These are phyloP conservation scores for Aphanoascus verrucosus DNA, from an alignment of 2,329 filamentous ascomycete genomes.

Conservation along the genomic window DNA sequence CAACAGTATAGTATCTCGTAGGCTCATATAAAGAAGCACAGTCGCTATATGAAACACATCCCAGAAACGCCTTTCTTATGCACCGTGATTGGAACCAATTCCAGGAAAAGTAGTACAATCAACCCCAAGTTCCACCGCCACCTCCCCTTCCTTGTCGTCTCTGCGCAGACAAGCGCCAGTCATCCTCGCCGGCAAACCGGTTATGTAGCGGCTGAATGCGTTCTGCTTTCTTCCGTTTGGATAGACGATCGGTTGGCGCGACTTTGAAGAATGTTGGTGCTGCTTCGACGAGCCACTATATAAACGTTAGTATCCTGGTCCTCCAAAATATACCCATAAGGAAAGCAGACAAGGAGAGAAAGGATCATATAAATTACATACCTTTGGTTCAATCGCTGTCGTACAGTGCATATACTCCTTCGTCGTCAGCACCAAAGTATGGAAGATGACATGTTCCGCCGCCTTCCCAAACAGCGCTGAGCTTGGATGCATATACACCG, in stretches of 20 bases:
- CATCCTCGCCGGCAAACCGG: conserved; percentile 81
- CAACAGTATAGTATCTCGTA: too few species aligned
- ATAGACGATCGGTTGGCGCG: conserved; percentile 72
- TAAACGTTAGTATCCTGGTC: conserved; percentile 10
- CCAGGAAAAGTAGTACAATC: background rate
- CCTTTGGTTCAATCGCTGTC: conserved; percentile 82
- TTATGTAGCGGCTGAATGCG: conserved; percentile 92
- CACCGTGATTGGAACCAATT: background rate
- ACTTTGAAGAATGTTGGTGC: conserved; percentile 99
- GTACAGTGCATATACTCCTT: conserved; percentile 98
- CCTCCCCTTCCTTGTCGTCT: conserved; percentile 72
- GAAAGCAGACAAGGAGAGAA: too few species aligned
- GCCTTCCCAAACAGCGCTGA: conserved; percentile 91
- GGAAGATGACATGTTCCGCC: conserved; percentile 91
- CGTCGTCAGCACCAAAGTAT: conserved; percentile 45
- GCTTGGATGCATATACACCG: conserved; percentile 86
- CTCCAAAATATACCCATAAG: too few species aligned
- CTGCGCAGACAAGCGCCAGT: conserved; percentile 88
- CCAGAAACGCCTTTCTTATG: background rate
- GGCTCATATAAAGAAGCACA: background rate
- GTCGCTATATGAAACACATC: background rate
- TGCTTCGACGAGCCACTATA: conserved; percentile 69
- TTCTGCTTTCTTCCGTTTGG: conserved; percentile 87
- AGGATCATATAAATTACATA: conserved; percentile 18
- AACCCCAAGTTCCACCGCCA: conserved; percentile 83